A percentile compares a stretch with the other conserved stretches of the same genome.
Evolutionary conservation across 139 green algal genomes (phyloP).

Genomic region (Chlorella sorokiniana): DNA sequence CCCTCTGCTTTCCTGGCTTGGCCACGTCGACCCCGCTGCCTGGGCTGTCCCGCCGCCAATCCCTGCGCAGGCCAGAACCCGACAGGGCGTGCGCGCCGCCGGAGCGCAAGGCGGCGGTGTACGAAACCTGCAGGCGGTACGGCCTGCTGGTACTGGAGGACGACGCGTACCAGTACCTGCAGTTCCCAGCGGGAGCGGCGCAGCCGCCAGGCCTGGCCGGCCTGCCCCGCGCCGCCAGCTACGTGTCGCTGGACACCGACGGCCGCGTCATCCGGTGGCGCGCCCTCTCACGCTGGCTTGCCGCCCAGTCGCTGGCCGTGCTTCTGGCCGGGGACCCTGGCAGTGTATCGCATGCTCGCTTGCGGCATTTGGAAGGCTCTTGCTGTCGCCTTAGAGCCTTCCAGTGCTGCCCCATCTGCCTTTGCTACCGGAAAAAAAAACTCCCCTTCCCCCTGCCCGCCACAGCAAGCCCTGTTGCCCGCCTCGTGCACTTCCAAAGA

Average conservation of each 20-base stretch:
- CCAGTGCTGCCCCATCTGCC: too few species aligned
- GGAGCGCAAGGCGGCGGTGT: constrained; percentile 60
- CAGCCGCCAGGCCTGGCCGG: neutral
- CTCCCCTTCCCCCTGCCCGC: too few species aligned
- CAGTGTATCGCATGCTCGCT: too few species aligned
- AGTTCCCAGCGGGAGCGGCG: constrained; percentile 38
- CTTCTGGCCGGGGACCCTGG: neutral
- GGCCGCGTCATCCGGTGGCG: constrained; percentile 61
- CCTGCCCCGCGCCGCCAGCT: constrained; percentile 27
- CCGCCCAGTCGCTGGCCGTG: neutral
- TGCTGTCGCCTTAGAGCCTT: too few species aligned
- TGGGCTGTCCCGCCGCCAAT: neutral
- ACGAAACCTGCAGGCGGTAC: constrained; percentile 51
- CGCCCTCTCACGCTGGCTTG: neutral
- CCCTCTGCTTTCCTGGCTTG: too few species aligned
- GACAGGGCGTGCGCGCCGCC: constrained; percentile 54
- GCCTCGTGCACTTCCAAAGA: too few species aligned
- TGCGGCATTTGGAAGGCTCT: too few species aligned
- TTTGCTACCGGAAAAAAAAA: too few species aligned
- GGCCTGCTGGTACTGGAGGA: constrained; percentile 75
- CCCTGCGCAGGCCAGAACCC: constrained; percentile 73
- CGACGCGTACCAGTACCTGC: constrained; percentile 83
- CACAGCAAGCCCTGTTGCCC: too few species aligned
- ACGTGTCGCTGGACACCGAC: constrained; percentile 69
- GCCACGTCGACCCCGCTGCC: neutral